Conservation (phyloP, 2,329 filamentous ascomycete genomes). For the Cercospora sojina region DNA sequence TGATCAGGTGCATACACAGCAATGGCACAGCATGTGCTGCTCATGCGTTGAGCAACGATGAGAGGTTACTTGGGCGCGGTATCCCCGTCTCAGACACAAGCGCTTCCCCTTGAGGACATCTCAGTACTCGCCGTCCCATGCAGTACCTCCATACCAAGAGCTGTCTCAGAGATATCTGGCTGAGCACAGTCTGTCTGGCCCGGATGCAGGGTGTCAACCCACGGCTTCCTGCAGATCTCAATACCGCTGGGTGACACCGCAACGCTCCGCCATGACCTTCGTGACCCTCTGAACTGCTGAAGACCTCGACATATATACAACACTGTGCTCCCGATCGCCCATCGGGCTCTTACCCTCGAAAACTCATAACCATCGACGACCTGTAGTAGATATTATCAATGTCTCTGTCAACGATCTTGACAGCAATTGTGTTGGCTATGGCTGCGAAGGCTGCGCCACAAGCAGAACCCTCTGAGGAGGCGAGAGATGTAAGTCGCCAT, state of each 20-base stretch:
- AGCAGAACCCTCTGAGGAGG: background rate
- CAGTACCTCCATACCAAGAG: background rate
- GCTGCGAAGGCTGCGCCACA: background rate
- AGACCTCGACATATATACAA: constrained; percentile 1
- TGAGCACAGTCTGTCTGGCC: background rate
- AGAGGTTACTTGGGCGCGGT: background rate
- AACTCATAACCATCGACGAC: background rate
- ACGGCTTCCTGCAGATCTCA: background rate
- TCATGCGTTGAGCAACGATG: background rate
- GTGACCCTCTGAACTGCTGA: background rate
- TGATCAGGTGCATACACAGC: background rate
- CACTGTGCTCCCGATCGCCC: background rate
- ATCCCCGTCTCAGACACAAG: background rate
- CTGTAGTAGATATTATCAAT: background rate
- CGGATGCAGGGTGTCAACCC: background rate
- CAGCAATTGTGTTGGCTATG: background rate
- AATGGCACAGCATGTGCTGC: background rate
- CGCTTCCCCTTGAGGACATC: background rate
- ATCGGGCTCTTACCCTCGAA: background rate
- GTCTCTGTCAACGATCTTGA: background rate
- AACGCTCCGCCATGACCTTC: background rate
- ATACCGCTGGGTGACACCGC: background rate
- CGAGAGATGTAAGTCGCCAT: background rate
- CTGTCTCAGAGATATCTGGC: background rate
- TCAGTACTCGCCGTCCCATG: background rate